Evolutionary conservation across 2,329 filamentous ascomycete species (phyloP), one percentile per base, ranked within the genome.

Genomic region (Microcera coccophila): DNA sequence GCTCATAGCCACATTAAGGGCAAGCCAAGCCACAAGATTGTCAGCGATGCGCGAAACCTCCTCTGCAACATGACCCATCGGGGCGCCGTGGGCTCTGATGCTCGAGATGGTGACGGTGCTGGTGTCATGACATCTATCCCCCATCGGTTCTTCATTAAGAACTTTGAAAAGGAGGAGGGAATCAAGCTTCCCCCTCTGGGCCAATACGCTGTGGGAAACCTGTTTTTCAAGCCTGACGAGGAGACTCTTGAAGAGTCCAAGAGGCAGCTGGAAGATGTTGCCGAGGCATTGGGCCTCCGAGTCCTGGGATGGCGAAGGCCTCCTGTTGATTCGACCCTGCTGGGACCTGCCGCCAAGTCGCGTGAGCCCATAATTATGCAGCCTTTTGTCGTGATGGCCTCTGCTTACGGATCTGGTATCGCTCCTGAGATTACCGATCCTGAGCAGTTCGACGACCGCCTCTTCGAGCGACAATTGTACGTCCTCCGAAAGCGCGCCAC

Each of bases 21-120:
- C 75, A 86, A 87, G 69, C 70, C 90, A 51, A 97, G 90, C 75
- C 93, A 97, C 79, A 98, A 97, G 67, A 97, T 97, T 63, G 86
- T 97, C 52, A 95, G 87, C 71, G 91, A 97, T 95, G 91, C 90
- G 55, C 86, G 88, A 55, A 95, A 90, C 70, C 78, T 98, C 49
- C 83, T 98, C 52, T 98, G 93, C 79, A 97, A 98, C 79, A 98
- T 98, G 93, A 97, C 93, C 77, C 93, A 98, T 76, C 86, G 93
- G 67, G 93, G 93, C 76, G 93, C 93, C 52, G 91, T 97, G 59
- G 93, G 93, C 58, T 97, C 93, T 48, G 93, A 98, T 75, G 90
- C 90, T 63, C 86, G 93, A 76, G 93, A 98, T 66, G 93, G 93
- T 66, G 93, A 98, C 67, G 93, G 93, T 67, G 93, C 93, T 60